Base-by-base conservation (phyloP, 179 eudicot genomes). In the Gypsophila paniculata region DNA sequence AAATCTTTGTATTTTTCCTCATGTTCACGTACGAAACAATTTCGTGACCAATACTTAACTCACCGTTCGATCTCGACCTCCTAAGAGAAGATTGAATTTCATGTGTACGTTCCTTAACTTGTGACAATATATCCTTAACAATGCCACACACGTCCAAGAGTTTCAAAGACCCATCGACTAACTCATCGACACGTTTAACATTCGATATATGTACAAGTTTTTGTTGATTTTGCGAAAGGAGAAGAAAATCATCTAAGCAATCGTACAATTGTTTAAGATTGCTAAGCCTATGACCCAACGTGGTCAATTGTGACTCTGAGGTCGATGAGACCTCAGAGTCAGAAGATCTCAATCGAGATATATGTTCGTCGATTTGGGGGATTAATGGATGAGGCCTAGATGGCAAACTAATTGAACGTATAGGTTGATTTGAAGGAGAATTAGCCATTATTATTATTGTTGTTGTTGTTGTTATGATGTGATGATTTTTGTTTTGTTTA, bases 331-430 rank as follows among this genome's bases (percentile, higher is more conserved):
- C 49, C 67, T 62, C 67, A 0, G 67, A n/a, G 25, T 81, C 77
- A n/a, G 61, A 65, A 10, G 79, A 57, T 63, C 68, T 63, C 54
- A 85, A 15, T 32, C 71, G 73, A 2, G 61, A 6, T 53, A 82
- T 58, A 26, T 66, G 75, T 18, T 81, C 85, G 36, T 81, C 69
- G 46, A 81, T 55, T 72, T 82, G 77, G n/a, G 77, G 80, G 65
- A 65, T 58, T 48, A 80, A 53, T 21, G 82, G 86, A 53, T 80
- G 85, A 70, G 82, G 73, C 54, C 82, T 66, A 0, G 83, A 69
- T 38, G 90, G 90, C 61, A 84, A 84, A 78, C 88, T 86, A 8
- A 82, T 75, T 0, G 86, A 86, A 21, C 90, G 82, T 76, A 69
- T 44, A 34, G 82, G 83, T 76, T 60, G 82, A 52, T 79, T 83